Conservation (phyloP, 2,329 filamentous ascomycete species). For the Curvularia spicifera region DNA sequence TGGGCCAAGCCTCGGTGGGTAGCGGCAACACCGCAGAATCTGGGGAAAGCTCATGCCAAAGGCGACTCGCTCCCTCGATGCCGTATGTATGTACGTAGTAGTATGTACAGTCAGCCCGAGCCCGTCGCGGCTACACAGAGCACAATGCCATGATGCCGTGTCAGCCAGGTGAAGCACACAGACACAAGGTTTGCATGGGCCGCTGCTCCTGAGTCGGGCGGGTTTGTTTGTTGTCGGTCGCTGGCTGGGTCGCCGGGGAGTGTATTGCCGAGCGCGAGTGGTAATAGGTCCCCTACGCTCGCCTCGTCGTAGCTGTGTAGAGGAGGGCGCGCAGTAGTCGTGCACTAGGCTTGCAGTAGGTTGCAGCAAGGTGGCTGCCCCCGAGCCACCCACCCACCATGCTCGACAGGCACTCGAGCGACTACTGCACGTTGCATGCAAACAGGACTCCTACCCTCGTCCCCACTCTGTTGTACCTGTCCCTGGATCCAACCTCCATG, state of each 20-base stretch:
- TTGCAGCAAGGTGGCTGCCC: slow-evolving; percentile 26
- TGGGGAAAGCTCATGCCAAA: slow-evolving; percentile 41
- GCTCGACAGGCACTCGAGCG: slow-evolving; percentile 32
- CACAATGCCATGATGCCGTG: background rate
- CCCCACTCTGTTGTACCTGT: slow-evolving; percentile 36
- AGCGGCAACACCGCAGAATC: slow-evolving; percentile 33
- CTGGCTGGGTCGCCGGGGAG: background rate
- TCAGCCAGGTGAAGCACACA: slow-evolving; percentile 38
- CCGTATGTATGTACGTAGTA: background rate
- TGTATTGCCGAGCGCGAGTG: slow-evolving; percentile 15
- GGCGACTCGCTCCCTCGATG: background rate
- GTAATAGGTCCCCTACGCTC: slow-evolving; percentile 20
- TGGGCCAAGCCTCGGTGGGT: slow-evolving; percentile 32
- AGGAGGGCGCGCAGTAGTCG: slow-evolving; percentile 33
- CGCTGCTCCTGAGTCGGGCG: background rate
- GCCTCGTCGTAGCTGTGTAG: slow-evolving; percentile 13
- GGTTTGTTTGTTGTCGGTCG: background rate
- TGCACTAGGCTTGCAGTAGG: background rate
- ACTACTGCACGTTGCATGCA: slow-evolving; percentile 43
- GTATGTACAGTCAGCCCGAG: slow-evolving; percentile 15
- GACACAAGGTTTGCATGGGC: slow-evolving; percentile 32
- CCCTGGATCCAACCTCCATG: slow-evolving; percentile 29
- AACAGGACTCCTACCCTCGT: slow-evolving; percentile 24
- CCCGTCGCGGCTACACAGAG: background rate
- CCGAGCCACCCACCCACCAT: slow-evolving; percentile 30